Percentiles rank a stretch among this genome's conserved stretches.
These are phyloP conservation scores for Mycena sanguinolenta DNA, from an alignment of 768 basidiomycete genomes.

Conservation along the genomic window DNA sequence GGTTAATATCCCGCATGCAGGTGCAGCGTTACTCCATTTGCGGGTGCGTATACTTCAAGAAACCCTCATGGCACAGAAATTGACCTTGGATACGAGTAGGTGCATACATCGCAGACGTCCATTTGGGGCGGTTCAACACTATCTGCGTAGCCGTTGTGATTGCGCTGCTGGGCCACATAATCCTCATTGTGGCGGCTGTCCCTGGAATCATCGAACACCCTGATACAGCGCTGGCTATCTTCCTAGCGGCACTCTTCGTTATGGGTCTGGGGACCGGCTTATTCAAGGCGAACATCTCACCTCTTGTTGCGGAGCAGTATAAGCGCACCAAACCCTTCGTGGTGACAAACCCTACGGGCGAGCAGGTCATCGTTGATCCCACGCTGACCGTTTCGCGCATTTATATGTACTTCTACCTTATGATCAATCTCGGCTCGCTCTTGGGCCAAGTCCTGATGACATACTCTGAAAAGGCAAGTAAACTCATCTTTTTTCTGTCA, in stretches of 20 bases:
- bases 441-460: conserved; percentile 67
- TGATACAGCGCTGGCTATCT: conserved; percentile 62
- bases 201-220: conserved; percentile 73
- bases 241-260: conserved; percentile 72
- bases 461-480: conserved; percentile 57
- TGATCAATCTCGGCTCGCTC: conserved; percentile 70
- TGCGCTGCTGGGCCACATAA: conserved; percentile 56
- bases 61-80: too few species aligned
- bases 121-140: conserved; percentile 83
- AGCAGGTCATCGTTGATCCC: conserved; percentile 84
- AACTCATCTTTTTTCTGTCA: conserved; percentile 30
- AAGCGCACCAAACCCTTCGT: conserved; percentile 67
- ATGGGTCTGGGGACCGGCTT: conserved; percentile 74
- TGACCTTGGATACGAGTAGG: too few species aligned
- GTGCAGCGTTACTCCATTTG: conserved; percentile 75
- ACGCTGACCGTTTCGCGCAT: conserved; percentile 74
- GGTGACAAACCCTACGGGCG: conserved; percentile 63
- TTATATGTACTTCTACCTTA: conserved; percentile 83
- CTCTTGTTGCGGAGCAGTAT: conserved; percentile 85
- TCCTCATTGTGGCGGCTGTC: conserved; percentile 43
- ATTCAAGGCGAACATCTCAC: conserved; percentile 85
- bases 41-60: conserved; percentile 80
- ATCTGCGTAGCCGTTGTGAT: conserved; percentile 71
- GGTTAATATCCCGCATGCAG: conserved; percentile 42
- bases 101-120: conserved; percentile 81